Evolutionary conservation across 768 basidiomycete species (phyloP), one percentile per base, ranked within the genome.

Genomic region (Amanita pallidorosea): DNA sequence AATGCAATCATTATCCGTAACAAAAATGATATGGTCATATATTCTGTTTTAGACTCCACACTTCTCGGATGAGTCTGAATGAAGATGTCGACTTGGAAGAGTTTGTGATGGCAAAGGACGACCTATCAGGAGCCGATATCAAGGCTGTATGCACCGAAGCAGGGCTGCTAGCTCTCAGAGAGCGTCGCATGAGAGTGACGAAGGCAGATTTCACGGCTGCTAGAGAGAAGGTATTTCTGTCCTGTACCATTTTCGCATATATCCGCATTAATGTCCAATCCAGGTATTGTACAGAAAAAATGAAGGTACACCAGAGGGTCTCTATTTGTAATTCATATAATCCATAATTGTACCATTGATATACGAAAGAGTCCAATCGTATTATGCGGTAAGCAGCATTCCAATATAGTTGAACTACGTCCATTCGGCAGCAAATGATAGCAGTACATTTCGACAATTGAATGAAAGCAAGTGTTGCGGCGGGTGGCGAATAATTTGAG

Each of bases 111-210:
- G 84, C 86, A 25, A 98, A 98, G 67, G 96, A 99, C 59, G 95
- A 97, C 60, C 70, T 96, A 18, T 91, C 88, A 11, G 96, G 96
- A 42, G 96, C 96, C 2, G 96, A 99, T 61, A 98, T 99, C 75
- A 98, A 98, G 70, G 96, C 95, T 1, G 90, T 98, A 4, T 97
- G 94, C 65, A 98, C 96, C 5, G 96, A 99, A 64, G 95, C 96
- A n/a, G 96, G 96, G 57, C 67, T 99, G 47, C 74, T 98, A 31
- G 96, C 96, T 4, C 72, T 99, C 53, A 78, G 96, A 56, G 96
- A 99, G 65, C 76, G 96, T 49, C 76, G 96, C 54, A 98, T 94
- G 92, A 75, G 88, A 62, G 95, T 97, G 12, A 88, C 80, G 31
- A 93, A 96, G 69, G 77, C 74, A 6, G 95, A 98, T 66, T 90